A percentile compares a stretch with the other conserved stretches of the same genome.
Conservation (phyloP, 495 filamentous ascomycete genomes). For the Chaetomium fimeti region DNA sequence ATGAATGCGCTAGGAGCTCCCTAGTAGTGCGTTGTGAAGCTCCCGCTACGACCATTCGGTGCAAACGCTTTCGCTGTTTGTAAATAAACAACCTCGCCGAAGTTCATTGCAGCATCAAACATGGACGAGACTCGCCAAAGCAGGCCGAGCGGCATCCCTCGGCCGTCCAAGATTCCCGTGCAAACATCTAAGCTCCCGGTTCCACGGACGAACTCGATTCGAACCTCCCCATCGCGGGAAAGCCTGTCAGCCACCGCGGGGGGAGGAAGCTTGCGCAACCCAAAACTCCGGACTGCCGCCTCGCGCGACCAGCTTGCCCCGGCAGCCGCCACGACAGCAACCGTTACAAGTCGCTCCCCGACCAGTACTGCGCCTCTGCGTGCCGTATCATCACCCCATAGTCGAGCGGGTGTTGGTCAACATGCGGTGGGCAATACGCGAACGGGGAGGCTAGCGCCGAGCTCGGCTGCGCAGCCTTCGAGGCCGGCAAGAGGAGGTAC, state of each 20-base stretch:
- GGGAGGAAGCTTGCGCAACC: slow-evolving; percentile 34
- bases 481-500: slow-evolving; percentile 14
- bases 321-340: background rate
- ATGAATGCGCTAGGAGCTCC: background rate
- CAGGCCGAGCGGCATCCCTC: slow-evolving; percentile 32
- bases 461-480: slow-evolving; percentile 10
- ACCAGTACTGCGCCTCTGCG: slow-evolving; percentile 18
- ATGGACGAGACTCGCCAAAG: slow-evolving; percentile 39
- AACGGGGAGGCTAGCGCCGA: slow-evolving; percentile 9
- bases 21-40: background rate
- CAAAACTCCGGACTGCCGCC: slow-evolving; percentile 42
- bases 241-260: slow-evolving; percentile 21
- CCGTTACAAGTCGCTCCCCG: slow-evolving; percentile 19
- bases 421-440: slow-evolving; percentile 14
- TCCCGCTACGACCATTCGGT: background rate
- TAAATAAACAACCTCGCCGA: background rate
- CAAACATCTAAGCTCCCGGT: slow-evolving; percentile 36
- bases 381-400: slow-evolving; percentile 31
- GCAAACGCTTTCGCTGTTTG: background rate
- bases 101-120: slow-evolving; percentile 5
- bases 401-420: slow-evolving; percentile 14
- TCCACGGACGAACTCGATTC: slow-evolving; percentile 32
- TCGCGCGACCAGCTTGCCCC: slow-evolving; percentile 45
- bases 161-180: slow-evolving; percentile 34
- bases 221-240: slow-evolving; percentile 35